Conservation (phyloP, 345 rosid species). For the Populus simonii region DNA sequence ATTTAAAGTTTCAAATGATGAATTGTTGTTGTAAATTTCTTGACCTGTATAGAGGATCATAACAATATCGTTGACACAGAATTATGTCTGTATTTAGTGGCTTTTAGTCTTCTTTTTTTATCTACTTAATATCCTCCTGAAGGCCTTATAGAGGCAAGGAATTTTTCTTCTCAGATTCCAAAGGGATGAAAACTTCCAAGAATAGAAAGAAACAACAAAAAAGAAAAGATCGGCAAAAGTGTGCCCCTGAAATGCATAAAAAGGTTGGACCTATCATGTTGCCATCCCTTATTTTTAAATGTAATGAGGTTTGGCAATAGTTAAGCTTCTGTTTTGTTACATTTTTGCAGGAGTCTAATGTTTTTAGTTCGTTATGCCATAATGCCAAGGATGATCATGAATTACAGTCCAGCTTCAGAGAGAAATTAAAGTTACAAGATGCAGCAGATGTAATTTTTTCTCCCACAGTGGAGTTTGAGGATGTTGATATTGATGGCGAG, state of each 20-base stretch:
- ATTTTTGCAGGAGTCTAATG: constrained; percentile 15
- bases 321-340: background rate
- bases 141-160: constrained; percentile 32
- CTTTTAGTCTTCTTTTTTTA: constrained; percentile 16
- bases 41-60: background rate
- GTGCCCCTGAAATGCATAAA: constrained; percentile 2
- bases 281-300: background rate
- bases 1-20: background rate
- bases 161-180: constrained; percentile 18
- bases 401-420: constrained; percentile 8
- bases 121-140: constrained; percentile 38
- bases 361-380: constrained; percentile 2
- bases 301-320: background rate
- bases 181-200: constrained; percentile 23
- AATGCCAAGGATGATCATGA: background rate
- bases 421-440: constrained; percentile 4
- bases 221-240: constrained; percentile 26
- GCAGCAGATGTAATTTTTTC: constrained; percentile 13
- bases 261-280: constrained; percentile 10
- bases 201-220: constrained; percentile 24
- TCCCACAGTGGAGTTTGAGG: constrained; percentile 20
- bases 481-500: constrained; percentile 27
- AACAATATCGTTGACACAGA: background rate
- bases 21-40: background rate
- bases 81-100: background rate